Evolutionary conservation across 2,329 filamentous ascomycete genomes (phyloP), one percentile per base, ranked within the genome.

Genomic region (Trichoderma sp.): DNA sequence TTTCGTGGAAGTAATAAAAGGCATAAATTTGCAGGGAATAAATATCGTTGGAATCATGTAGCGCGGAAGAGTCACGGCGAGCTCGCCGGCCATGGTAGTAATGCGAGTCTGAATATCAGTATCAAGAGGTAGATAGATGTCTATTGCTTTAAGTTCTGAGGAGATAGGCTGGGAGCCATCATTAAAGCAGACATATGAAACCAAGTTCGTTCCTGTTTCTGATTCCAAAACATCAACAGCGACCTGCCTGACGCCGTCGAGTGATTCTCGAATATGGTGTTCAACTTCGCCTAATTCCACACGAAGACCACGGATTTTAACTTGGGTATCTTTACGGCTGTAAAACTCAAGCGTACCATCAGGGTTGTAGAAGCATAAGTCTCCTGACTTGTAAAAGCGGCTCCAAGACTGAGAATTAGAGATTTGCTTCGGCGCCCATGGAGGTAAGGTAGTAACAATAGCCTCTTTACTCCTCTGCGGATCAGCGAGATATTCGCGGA

Each of bases 231-330:
- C 67, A 17, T 69, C 70, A 32, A 64, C 67, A 15, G 15, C 52
- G 32, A 68, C 64, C 29, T 69, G 67, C 3, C 25, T 35, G 13
- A 59, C 53, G 9, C 48, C 37, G 3, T 68, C n/a, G 2, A 70
- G 39, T 2, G 25, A 29, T 19, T 64, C 52, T 1, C 42, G 15
- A 19, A 74, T 52, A 1, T 67, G 63, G 5, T 70, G 39, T 48
- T 75, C 74, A 10, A 76, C 42, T 53, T 75, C 74, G 0, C 70
- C 72, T n/a, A 85, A 78, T 75, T 85, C 88, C 54, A 86, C 79
- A 59, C 86, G 76, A 69, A 83, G 87, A 25, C 88, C 89, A n/a
- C 82, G 81, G 8, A 89, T 75, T 74, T 89, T 89, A 59, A 87
- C 80, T 72, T 88, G 86, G 0, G 80, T 80, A 70, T 89, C 86